A percentile compares a stretch with the other conserved stretches of the same genome.
Conservation (phyloP, 75 land plant species). For the Chamaecyparis obtusa region DNA sequence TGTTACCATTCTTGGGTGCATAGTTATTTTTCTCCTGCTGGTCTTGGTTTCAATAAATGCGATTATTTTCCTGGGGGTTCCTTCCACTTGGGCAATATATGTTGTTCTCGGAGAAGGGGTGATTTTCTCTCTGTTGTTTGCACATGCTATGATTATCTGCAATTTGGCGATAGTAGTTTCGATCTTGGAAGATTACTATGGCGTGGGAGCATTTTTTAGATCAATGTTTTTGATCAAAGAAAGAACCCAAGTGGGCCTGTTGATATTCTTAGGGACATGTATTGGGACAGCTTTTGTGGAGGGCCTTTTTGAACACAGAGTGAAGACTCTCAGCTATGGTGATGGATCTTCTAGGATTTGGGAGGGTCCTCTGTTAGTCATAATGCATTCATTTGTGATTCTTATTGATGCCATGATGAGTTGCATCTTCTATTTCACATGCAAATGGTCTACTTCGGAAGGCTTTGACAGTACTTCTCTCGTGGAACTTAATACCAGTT, state of each 20-base stretch:
- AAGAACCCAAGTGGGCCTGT: slow-evolving; percentile 73
- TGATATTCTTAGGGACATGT: slow-evolving; percentile 63
- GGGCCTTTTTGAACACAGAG: slow-evolving; percentile 74
- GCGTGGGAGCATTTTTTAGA: slow-evolving; percentile 51
- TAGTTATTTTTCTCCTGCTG: slow-evolving; percentile 30
- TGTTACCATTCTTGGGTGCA: slow-evolving; percentile 34
- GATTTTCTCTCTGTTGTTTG: slow-evolving; percentile 55
- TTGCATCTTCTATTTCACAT: slow-evolving; percentile 85
- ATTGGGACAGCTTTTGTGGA: slow-evolving; percentile 66
- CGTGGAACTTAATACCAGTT: neutral
- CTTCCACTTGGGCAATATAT: slow-evolving; percentile 40
- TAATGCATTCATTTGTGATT: slow-evolving; percentile 45
- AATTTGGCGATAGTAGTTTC: slow-evolving; percentile 68
- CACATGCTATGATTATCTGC: slow-evolving; percentile 57
- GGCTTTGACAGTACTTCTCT: slow-evolving; percentile 13
- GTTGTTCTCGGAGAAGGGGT: slow-evolving; percentile 42
- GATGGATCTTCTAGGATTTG: slow-evolving; percentile 76
- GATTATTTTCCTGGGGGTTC: slow-evolving; percentile 27
- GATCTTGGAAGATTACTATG: slow-evolving; percentile 67
- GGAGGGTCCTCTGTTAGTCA: slow-evolving; percentile 71
- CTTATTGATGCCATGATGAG: slow-evolving; percentile 88
- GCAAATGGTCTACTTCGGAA: slow-evolving; percentile 47
- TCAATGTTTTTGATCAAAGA: slow-evolving; percentile 56
- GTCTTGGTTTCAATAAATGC: slow-evolving; percentile 36
- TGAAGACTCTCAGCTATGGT: slow-evolving; percentile 67